A percentile compares a stretch with the other conserved stretches of the same genome.
Evolutionary conservation across 345 rosid genomes (phyloP).

Genomic region (Pugionium dolabratum): DNA sequence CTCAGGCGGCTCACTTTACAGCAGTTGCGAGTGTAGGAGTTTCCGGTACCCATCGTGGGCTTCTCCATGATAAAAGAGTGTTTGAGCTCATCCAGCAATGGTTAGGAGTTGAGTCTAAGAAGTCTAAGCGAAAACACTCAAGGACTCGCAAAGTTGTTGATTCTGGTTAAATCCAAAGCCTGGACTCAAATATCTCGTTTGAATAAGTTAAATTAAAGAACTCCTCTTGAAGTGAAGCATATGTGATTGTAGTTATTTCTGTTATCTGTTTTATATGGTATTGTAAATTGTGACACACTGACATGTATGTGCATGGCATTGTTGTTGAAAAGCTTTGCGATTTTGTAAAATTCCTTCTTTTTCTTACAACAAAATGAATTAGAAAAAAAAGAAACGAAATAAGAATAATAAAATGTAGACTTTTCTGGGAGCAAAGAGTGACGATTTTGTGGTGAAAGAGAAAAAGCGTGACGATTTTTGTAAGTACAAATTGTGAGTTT

Average conservation of each 20-base stretch:
- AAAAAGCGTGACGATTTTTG: constrained; percentile 17
- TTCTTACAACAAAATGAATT: background rate
- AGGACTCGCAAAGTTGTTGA: constrained; percentile 53
- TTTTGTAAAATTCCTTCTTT: background rate
- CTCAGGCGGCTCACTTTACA: constrained; percentile 65
- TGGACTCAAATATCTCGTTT: constrained; percentile 1
- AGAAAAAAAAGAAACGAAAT: background rate
- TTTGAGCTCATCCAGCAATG: constrained; percentile 61
- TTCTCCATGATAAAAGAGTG: constrained; percentile 54
- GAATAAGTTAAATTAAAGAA: constrained; percentile 1
- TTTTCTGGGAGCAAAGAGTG: constrained; percentile 9
- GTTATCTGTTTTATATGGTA: background rate
- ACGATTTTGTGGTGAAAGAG: background rate
- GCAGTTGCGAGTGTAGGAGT: constrained; percentile 71
- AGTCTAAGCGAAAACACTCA: constrained; percentile 31
- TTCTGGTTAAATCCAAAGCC: constrained; percentile 30
- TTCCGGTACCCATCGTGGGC: constrained; percentile 60
- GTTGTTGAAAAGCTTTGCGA: background rate
- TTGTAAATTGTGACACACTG: background rate
- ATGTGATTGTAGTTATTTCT: constrained; percentile 25
- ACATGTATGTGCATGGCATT: constrained; percentile 19
- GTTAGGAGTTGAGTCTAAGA: constrained; percentile 61
- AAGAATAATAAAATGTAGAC: constrained; percentile 38
- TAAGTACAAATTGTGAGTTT: background rate
- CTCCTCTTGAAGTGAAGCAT: background rate